Evolutionary conservation across 805 yeast genomes (phyloP).

Genomic region (Isabelozyma gotoi): DNA sequence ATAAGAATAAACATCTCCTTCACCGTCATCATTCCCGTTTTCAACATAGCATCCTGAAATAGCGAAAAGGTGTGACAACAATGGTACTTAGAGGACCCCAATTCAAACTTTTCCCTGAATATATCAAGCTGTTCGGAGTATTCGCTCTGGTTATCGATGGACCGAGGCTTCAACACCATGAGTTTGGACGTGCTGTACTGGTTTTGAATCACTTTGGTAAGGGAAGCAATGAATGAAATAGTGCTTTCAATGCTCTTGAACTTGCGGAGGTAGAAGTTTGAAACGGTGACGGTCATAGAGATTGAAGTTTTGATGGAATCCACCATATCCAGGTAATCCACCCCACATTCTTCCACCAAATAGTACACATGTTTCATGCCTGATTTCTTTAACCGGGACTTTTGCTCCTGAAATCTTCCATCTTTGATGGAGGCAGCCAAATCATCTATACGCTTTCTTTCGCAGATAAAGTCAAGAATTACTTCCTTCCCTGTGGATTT

Average conservation of each 20-base stretch:
- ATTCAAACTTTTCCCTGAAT: constrained; percentile 48
- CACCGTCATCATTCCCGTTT: constrained; percentile 67
- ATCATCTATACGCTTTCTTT: constrained; percentile 88
- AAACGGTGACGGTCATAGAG: constrained; percentile 63
- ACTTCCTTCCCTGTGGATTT: constrained; percentile 56
- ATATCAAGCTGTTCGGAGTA: constrained; percentile 40
- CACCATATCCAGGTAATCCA: constrained; percentile 43
- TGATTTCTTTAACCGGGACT: constrained; percentile 66
- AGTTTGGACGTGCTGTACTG: constrained; percentile 22
- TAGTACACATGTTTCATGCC: constrained; percentile 70
- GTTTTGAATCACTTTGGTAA: constrained; percentile 49
- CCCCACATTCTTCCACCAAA: constrained; percentile 73
- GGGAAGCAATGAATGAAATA: constrained; percentile 51
- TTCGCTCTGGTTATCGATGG: constrained; percentile 50
- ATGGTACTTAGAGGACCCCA: constrained; percentile 21
- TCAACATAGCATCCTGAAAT: constrained; percentile 69
- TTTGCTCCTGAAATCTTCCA: constrained; percentile 88
- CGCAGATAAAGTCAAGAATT: constrained; percentile 80
- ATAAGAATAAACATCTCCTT: constrained; percentile 73
- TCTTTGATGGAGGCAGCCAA: constrained; percentile 78
- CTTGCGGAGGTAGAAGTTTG: constrained; percentile 64
- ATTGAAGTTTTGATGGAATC: constrained; percentile 78
- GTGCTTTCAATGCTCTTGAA: constrained; percentile 78
- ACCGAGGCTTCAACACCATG: constrained; percentile 52
- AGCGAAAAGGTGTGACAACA: constrained; percentile 34